These are phyloP conservation scores for Gastrolobium bilobum DNA, from an alignment of 306 rosid genomes.

Conservation along the genomic window DNA sequence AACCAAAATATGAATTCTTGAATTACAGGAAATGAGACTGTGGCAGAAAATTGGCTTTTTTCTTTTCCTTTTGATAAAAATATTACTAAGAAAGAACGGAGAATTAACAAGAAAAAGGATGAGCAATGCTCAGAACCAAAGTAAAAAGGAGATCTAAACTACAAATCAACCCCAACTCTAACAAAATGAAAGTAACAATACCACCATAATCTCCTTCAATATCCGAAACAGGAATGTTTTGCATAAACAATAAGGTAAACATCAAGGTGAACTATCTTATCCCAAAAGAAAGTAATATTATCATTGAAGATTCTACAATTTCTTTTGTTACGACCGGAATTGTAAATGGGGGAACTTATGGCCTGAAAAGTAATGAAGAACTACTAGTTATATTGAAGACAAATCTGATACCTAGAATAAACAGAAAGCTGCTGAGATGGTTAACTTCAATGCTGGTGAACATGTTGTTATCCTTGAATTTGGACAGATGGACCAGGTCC, in stretches of 20 bases:
- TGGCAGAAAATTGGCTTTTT: background rate
- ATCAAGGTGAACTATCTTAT: background rate
- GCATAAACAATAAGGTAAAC: background rate
- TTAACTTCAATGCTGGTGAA: constrained; percentile 73
- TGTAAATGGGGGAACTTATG: too few relatives aligned
- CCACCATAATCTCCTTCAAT: background rate
- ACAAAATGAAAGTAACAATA: background rate
- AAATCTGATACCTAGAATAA: constrained; percentile 3
- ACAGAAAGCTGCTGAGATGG: constrained; percentile 69
- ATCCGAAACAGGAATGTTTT: background rate
- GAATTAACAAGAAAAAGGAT: background rate
- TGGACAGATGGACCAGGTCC: constrained; percentile 99
- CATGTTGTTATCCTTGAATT: constrained; percentile 96
- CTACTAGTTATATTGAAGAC: too few relatives aligned
- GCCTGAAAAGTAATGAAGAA: too few relatives aligned
- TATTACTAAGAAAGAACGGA: background rate
- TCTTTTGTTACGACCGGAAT: too few relatives aligned
- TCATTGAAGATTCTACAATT: background rate
- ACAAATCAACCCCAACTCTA: background rate
- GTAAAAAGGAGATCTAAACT: background rate
- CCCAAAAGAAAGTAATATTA: background rate
- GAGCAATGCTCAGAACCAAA: background rate
- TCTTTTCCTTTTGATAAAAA: background rate
- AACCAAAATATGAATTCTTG: background rate
- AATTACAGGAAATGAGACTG: background rate